A percentile compares a stretch with the other conserved stretches of the same genome.
Evolutionary conservation across 192 early-diverging fungal genomes (phyloP).

Genomic region (Dissophora globulifera): DNA sequence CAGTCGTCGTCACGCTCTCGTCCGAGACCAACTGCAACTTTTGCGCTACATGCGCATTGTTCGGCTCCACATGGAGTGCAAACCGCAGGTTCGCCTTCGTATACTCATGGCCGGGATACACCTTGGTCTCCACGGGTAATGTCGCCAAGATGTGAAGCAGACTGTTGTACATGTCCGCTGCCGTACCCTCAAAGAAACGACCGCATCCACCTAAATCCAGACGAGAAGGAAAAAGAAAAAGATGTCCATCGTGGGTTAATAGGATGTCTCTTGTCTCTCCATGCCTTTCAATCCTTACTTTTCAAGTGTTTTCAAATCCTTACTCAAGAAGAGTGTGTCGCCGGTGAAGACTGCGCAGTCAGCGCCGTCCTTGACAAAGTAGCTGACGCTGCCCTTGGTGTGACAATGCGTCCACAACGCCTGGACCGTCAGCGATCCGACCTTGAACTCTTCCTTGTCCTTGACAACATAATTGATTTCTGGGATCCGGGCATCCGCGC

Average conservation of each 20-base stretch:
- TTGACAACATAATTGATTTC: slow-evolving; percentile 77
- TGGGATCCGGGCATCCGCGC: slow-evolving; percentile 88
- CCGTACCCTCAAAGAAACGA: slow-evolving; percentile 92
- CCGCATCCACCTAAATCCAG: slow-evolving; percentile 80
- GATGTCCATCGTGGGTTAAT: too few species aligned
- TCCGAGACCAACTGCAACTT: slow-evolving; percentile 74
- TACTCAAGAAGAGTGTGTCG: slow-evolving; percentile 83
- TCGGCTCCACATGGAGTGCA: slow-evolving; percentile 80
- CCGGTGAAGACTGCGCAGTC: slow-evolving; percentile 90
- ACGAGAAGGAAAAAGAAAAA: neutral
- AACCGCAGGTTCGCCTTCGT: slow-evolving; percentile 80
- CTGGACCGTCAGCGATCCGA: slow-evolving; percentile 77
- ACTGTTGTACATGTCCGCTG: slow-evolving; percentile 85
- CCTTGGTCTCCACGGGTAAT: slow-evolving; percentile 83
- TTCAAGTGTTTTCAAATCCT: slow-evolving; percentile 1
- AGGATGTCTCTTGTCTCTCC: too few species aligned
- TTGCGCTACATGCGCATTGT: slow-evolving; percentile 72
- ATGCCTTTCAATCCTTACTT: neutral
- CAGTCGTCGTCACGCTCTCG: slow-evolving; percentile 63
- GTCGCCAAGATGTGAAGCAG: slow-evolving; percentile 72
- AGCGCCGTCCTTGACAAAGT: slow-evolving; percentile 74
- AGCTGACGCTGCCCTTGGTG: slow-evolving; percentile 88
- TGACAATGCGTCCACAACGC: slow-evolving; percentile 87
- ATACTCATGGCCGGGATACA: slow-evolving; percentile 97
- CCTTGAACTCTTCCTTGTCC: slow-evolving; percentile 77